Percentiles rank a stretch among this genome's conserved stretches.
phyloP scores from a whole-genome alignment of 768 basidiomycete species.

The Rhodotorula toruloides region DNA sequence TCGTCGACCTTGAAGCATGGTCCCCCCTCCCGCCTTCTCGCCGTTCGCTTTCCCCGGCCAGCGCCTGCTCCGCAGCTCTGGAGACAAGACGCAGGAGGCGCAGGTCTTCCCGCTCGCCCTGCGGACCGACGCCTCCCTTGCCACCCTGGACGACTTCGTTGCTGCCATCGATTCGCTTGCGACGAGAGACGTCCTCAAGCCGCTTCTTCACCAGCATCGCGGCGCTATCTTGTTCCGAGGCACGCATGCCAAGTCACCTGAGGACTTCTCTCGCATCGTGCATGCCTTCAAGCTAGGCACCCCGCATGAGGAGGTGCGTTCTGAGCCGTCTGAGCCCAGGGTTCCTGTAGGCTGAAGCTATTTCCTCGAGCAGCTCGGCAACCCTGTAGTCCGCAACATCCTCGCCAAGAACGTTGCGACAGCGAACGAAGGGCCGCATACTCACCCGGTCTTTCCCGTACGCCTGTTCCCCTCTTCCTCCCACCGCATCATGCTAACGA shows the following conservation, averaged over 20 bases:
- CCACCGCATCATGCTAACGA: not conserved
- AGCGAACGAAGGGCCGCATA: constrained; percentile 13
- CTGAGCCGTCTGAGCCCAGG: too few species aligned
- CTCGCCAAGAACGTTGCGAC: constrained; percentile 14
- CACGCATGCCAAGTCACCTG: constrained; percentile 1
- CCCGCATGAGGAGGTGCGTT: constrained; percentile 11
- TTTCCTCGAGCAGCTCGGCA: not conserved
- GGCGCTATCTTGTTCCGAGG: constrained; percentile 20
- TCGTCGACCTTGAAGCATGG: not conserved
- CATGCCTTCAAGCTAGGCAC: constrained; percentile 12
- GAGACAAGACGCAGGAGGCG: not conserved
- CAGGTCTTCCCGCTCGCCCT: constrained; percentile 10
- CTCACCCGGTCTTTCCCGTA: constrained; percentile 5
- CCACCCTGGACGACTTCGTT: constrained; percentile 12
- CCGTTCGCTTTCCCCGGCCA: constrained; percentile 4
- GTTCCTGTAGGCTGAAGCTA: too few species aligned
- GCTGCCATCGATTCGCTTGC: not conserved
- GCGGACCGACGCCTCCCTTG: not conserved
- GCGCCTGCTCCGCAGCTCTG: constrained; percentile 2
- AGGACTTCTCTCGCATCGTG: constrained; percentile 7
- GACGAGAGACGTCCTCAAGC: not conserved
- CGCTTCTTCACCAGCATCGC: not conserved
- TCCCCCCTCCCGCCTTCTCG: not conserved
- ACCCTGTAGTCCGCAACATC: constrained; percentile 13
- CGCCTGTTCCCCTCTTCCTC: not conserved